Conservation (phyloP, 306 rosid species). For the Acacia confusa region DNA sequence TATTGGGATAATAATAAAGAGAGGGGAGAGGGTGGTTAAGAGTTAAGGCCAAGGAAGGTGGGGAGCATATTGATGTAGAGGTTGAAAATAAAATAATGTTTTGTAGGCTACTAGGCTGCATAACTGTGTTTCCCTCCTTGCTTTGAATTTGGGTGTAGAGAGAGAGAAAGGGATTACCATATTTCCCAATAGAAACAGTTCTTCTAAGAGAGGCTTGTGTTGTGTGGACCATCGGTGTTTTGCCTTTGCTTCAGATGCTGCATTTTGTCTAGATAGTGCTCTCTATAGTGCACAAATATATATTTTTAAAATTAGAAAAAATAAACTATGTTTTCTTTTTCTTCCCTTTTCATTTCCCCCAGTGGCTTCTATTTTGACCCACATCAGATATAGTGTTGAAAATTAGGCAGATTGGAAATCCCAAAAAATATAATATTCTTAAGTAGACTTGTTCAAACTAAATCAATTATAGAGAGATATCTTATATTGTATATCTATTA, state of each 20-base stretch:
- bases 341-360: neutral
- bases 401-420: slow-evolving; percentile 12
- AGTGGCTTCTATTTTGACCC: slow-evolving; percentile 35
- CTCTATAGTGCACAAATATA: slow-evolving; percentile 33
- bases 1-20: slow-evolving; percentile 41
- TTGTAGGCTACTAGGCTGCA: slow-evolving; percentile 55
- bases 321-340: slow-evolving; percentile 20
- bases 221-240: slow-evolving; percentile 60
- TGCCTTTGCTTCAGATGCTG: slow-evolving; percentile 35
- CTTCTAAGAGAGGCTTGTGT: slow-evolving; percentile 33
- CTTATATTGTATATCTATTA: neutral
- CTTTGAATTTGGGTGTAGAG: slow-evolving; percentile 39
- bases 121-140: slow-evolving; percentile 46
- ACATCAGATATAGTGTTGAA: slow-evolving; percentile 43
- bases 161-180: slow-evolving; percentile 29
- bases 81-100: slow-evolving; percentile 65
- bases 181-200: slow-evolving; percentile 60
- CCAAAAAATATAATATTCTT: neutral
- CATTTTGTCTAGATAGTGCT: slow-evolving; percentile 63
- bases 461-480: neutral
- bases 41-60: slow-evolving; percentile 81
- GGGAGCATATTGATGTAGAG: slow-evolving; percentile 86
- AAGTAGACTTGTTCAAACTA: neutral
- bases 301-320: neutral
- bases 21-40: slow-evolving; percentile 34